phyloP scores from a whole-genome alignment of 2,329 filamentous ascomycete species.

The Talaromyces atroroseus region DNA sequence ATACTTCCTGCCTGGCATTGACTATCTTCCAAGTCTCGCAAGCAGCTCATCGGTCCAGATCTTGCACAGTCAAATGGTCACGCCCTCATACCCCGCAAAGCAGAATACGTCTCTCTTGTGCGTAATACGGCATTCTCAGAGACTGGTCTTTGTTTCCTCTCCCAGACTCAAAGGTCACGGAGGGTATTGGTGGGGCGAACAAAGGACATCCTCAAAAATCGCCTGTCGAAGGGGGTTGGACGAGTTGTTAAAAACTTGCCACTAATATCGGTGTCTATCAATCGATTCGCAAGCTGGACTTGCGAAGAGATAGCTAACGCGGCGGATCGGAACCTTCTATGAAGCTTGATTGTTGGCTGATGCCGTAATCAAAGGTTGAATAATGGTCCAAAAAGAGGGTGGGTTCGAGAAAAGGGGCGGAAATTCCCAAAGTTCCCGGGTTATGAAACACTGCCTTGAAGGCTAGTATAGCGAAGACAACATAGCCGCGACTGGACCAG shows the following conservation, averaged over 20 bases:
- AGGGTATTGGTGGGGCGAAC: conserved; percentile 67
- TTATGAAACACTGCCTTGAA: conserved; percentile 48
- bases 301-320: conserved; percentile 60
- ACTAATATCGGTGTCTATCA: conserved; percentile 52
- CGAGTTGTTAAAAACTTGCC: conserved; percentile 21
- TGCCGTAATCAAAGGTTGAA: conserved; percentile 50
- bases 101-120: conserved; percentile 59
- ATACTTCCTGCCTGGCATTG: conserved; percentile 10
- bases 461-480: conserved; percentile 22
- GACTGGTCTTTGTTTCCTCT: conserved; percentile 96
- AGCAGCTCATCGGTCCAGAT: conserved; percentile 7
- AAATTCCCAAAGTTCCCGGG: conserved; percentile 32
- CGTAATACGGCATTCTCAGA: conserved; percentile 76
- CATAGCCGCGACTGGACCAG: conserved; percentile 30
- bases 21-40: conserved; percentile 13
- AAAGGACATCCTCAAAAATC: conserved; percentile 97
- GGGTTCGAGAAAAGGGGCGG: conserved; percentile 38
- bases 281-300: conserved; percentile 47
- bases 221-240: conserved; percentile 45
- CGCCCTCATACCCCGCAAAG: conserved; percentile 21
- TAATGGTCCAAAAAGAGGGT: conserved; percentile 25
- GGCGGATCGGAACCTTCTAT: conserved; percentile 53
- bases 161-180: conserved; percentile 43
- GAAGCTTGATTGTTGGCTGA: conserved; percentile 48
- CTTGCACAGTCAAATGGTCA: conserved; percentile 23